Evolutionary conservation across 345 rosid genomes (phyloP).

Genomic region (Hevea brasiliensis): DNA sequence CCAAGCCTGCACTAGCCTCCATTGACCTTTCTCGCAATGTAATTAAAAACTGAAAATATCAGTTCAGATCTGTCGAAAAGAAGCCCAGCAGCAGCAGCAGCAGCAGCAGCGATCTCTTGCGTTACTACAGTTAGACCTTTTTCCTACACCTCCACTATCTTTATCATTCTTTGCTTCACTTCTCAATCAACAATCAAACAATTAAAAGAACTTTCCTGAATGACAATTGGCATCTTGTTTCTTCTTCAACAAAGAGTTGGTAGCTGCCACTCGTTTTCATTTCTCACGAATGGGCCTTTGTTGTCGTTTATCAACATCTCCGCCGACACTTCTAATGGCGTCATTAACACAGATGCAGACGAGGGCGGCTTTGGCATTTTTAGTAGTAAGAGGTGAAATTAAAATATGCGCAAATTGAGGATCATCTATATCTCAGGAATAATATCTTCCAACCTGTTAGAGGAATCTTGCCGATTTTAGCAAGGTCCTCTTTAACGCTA

Average conservation of each 20-base stretch:
- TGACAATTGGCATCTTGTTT: background rate
- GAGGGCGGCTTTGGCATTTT: background rate
- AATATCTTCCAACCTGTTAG: constrained; percentile 1
- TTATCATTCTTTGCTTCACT: too few species aligned
- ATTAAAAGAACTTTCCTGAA: background rate
- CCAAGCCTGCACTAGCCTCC: constrained; percentile 46
- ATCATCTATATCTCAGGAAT: too few species aligned
- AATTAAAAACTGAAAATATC: background rate
- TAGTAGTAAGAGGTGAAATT: too few species aligned
- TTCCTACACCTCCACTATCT: too few species aligned
- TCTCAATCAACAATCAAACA: background rate
- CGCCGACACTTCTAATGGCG: constrained; percentile 11
- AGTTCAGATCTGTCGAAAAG: background rate
- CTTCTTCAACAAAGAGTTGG: background rate
- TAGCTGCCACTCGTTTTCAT: background rate
- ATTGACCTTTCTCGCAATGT: constrained; percentile 15
- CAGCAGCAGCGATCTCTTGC: background rate
- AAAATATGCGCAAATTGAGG: too few species aligned
- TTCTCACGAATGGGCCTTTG: too few species aligned
- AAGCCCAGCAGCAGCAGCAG: background rate
- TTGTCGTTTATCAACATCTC: constrained; percentile 11
- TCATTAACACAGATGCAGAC: background rate
- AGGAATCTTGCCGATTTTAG: background rate
- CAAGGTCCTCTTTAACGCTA: background rate
- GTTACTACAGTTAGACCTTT: background rate